Conservation (phyloP, 148 eudicot species). For the Heliosperma pusillum region DNA sequence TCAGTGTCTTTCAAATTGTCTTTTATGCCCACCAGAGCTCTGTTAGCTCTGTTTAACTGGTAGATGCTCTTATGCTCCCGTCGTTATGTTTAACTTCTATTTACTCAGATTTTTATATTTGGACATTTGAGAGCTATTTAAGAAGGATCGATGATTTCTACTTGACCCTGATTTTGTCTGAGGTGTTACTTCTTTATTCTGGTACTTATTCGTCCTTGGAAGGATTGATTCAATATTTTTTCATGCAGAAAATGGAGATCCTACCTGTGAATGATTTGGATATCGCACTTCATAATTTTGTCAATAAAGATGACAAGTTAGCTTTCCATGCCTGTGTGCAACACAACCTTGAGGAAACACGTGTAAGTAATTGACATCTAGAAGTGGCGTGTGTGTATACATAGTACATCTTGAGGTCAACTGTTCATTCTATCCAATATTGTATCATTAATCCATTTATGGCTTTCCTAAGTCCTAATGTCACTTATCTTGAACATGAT, state of each 20-base stretch:
- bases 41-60: background rate
- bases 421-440: background rate
- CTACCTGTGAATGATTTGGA: conserved; percentile 96
- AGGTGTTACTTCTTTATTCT: background rate
- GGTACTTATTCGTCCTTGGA: background rate
- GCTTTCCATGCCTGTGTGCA: conserved; percentile 87
- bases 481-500: background rate
- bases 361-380: conserved; percentile 49
- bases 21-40: background rate
- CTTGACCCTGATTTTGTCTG: background rate
- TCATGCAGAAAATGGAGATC: conserved; percentile 93
- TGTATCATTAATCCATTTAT: background rate
- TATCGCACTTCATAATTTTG: conserved; percentile 89
- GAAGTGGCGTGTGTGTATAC: background rate
- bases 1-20: background rate
- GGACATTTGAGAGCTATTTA: background rate
- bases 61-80: too few species aligned
- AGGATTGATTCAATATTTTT: background rate
- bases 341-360: conserved; percentile 92
- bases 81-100: too few species aligned
- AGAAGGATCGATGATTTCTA: background rate
- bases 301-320: conserved; percentile 91
- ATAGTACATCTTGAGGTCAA: background rate
- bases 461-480: background rate
- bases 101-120: background rate